phyloP scores from a whole-genome alignment of 2,329 filamentous ascomycete genomes.

The Ascocoryne sarcoides region DNA sequence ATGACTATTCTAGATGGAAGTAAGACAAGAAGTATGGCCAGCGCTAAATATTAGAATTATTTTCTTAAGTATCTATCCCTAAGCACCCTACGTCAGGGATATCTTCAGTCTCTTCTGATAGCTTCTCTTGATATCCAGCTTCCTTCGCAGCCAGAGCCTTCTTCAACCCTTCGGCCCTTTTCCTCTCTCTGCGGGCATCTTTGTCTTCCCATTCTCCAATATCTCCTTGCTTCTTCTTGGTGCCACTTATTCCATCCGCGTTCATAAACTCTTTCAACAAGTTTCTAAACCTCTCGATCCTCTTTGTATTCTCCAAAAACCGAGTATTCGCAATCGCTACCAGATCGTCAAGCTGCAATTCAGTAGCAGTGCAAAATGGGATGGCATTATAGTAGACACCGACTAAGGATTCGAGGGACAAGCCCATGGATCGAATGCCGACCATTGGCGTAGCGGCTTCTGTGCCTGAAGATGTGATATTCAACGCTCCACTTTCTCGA shows the following conservation, averaged over 20 bases:
- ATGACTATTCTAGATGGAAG: too few relatives aligned
- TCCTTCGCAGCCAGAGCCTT: conserved; percentile 30
- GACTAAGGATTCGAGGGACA: conserved; percentile 74
- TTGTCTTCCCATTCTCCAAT: conserved; percentile 48
- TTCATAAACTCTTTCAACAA: conserved; percentile 27
- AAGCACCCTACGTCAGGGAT: conserved; percentile 2
- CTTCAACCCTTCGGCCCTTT: conserved; percentile 48
- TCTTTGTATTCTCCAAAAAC: conserved; percentile 59
- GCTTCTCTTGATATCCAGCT: neutral
- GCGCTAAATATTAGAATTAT: too few relatives aligned
- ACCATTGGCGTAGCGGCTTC: conserved; percentile 57
- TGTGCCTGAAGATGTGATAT: conserved; percentile 36
- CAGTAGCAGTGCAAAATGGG: conserved; percentile 49
- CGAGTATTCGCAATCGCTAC: conserved; percentile 64
- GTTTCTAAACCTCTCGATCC: conserved; percentile 55
- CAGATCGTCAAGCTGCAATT: conserved; percentile 58
- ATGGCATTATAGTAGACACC: conserved; percentile 41
- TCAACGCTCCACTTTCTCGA: conserved; percentile 79
- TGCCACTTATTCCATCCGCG: too few relatives aligned
- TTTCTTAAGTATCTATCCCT: too few relatives aligned
- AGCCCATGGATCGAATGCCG: conserved; percentile 73
- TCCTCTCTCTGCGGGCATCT: conserved; percentile 42
- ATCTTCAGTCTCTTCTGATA: neutral
- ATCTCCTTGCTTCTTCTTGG: conserved; percentile 33
- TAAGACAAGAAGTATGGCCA: too few relatives aligned